phyloP scores from a whole-genome alignment of 208 protist genomes.

The Trichomonas tenax region DNA sequence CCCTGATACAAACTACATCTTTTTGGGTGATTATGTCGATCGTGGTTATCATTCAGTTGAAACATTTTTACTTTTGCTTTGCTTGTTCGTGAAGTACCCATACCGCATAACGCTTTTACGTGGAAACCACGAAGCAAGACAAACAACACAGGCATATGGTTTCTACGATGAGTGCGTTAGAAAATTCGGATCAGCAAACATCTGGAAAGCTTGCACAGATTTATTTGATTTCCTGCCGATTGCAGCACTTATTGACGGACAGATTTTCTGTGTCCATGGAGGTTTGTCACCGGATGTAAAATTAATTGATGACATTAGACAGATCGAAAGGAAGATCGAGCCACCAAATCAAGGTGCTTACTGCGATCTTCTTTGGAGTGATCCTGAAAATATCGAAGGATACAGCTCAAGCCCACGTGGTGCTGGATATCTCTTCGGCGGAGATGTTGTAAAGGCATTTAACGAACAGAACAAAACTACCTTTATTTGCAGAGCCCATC shows the following conservation, averaged over 20 bases:
- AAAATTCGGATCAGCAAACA: conserved; percentile 56
- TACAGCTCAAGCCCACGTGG: conserved; percentile 88
- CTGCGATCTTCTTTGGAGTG: conserved; percentile 92
- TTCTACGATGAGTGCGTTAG: conserved; percentile 86
- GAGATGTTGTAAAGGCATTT: conserved; percentile 77
- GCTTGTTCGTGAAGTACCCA: conserved; percentile 64
- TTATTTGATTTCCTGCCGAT: conserved; percentile 98
- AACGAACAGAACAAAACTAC: conserved; percentile 73
- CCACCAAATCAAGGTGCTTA: conserved; percentile 92
- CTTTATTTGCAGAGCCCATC: conserved; percentile 60
- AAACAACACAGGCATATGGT: conserved; percentile 87
- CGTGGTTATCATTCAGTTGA: conserved; percentile 51
- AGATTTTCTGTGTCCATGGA: conserved; percentile 64
- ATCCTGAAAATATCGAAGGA: conserved; percentile 79
- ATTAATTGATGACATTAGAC: conserved; percentile 64
- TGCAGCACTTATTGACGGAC: conserved; percentile 59
- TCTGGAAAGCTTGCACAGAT: conserved; percentile 89
- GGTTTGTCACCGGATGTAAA: conserved; percentile 57
- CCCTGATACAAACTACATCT: conserved; percentile 92
- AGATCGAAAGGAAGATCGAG: conserved; percentile 61
- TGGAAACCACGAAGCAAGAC: conserved; percentile 74
- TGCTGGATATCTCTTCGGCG: conserved; percentile 97
- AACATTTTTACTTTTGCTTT: conserved; percentile 69
- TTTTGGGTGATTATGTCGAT: conserved; percentile 56
- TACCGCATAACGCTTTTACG: conserved; percentile 64